These are phyloP conservation scores for Dendrobium huoshanense DNA, from an alignment of 106 monocot genomes.

Conservation along the genomic window DNA sequence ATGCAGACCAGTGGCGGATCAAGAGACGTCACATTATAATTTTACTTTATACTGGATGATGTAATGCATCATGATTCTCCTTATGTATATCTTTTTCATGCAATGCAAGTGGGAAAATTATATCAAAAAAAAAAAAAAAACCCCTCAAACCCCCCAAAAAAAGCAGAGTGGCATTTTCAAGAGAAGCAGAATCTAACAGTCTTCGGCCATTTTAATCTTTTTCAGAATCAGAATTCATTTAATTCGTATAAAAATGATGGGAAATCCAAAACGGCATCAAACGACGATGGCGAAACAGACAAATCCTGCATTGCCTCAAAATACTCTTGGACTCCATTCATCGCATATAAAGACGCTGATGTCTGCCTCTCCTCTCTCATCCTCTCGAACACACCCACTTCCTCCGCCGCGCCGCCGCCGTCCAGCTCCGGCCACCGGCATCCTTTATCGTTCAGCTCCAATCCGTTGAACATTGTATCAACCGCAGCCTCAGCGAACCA, in stretches of 20 bases:
- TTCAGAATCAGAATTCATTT: neutral
- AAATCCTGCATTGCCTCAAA: slow-evolving; percentile 32
- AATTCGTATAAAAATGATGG: slow-evolving; percentile 26
- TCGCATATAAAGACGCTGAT: slow-evolving; percentile 42
- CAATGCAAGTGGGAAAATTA: no score
- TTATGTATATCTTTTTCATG: no score
- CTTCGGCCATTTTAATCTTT: no score
- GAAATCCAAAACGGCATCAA: slow-evolving; percentile 27
- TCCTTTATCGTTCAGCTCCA: neutral
- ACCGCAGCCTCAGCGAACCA: neutral
- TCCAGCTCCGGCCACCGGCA: neutral
- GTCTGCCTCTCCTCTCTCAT: slow-evolving; percentile 52
- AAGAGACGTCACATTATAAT: no score
- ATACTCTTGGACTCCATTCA: slow-evolving; percentile 52
- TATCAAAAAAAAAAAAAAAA: no score
- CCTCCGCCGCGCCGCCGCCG: slow-evolving; percentile 3
- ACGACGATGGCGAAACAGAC: neutral
- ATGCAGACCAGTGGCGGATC: no score
- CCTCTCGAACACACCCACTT: slow-evolving; percentile 24
- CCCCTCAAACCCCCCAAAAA: no score
- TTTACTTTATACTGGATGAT: no score
- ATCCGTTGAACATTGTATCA: neutral
- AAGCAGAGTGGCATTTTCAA: no score
- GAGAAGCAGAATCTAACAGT: no score
- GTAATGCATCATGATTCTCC: no score